Percentiles rank a stretch among this genome's conserved stretches.
These are phyloP conservation scores for Trichomonas gallinae DNA, from an alignment of 208 protist species.

Conservation along the genomic window DNA sequence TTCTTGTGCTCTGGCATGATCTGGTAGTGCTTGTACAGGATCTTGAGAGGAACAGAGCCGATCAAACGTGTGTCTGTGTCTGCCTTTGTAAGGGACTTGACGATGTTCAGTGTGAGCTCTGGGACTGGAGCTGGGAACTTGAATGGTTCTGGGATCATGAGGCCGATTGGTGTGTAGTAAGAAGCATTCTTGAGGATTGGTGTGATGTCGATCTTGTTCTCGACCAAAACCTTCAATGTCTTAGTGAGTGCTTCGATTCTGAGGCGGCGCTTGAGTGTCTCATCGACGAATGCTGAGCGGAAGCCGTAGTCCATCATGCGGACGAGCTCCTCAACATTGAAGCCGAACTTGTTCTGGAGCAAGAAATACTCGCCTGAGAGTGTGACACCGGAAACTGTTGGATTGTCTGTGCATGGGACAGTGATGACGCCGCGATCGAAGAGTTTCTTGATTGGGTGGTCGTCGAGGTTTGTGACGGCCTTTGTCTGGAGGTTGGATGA, in stretches of 20 bases:
- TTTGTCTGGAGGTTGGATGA: slow-evolving; percentile 16
- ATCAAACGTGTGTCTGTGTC: not conserved
- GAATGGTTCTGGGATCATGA: not conserved
- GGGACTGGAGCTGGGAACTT: not conserved
- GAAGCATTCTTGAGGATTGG: not conserved
- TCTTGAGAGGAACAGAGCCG: not conserved
- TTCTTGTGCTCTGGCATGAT: not conserved
- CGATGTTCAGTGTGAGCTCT: not conserved
- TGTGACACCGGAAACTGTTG: slow-evolving; percentile 11
- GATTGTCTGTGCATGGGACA: slow-evolving; percentile 18
- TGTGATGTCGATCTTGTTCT: not conserved
- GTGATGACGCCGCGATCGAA: not conserved
- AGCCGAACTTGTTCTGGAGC: not conserved
- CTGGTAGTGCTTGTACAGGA: not conserved
- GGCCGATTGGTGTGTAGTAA: not conserved
- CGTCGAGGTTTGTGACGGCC: not conserved
- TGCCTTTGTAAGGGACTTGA: not conserved
- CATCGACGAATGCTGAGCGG: not conserved
- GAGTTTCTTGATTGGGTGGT: not conserved
- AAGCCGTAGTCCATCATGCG: not conserved
- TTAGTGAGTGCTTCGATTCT: not conserved
- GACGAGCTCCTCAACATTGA: not conserved
- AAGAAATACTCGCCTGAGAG: not conserved
- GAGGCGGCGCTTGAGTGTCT: not conserved
- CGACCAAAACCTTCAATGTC: not conserved